A percentile compares a stretch with the other conserved stretches of the same genome.
phyloP scores from a whole-genome alignment of 2,329 filamentous ascomycete species.

The Colletotrichum agaves region DNA sequence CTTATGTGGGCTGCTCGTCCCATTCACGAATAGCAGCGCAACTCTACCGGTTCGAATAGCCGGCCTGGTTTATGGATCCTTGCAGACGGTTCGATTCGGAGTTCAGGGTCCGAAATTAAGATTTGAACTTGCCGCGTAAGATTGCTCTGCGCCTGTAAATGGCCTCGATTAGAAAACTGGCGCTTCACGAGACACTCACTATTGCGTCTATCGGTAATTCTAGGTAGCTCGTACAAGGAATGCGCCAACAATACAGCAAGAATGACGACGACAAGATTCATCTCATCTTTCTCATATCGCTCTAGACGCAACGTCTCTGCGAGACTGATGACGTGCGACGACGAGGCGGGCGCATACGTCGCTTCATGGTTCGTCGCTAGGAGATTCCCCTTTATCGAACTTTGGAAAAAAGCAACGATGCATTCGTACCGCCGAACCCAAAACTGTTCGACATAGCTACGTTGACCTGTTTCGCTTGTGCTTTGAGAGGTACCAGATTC shows the following conservation, averaged over 20 bases:
- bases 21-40: not conserved
- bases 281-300: not conserved
- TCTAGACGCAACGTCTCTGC: conserved; percentile 3
- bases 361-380: conserved; percentile 14
- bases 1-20: not conserved
- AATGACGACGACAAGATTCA: conserved; percentile 5
- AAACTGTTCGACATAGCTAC: conserved; percentile 95
- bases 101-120: too few species aligned
- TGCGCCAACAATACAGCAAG: not conserved
- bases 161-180: not conserved
- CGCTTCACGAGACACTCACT: not conserved
- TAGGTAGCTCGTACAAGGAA: not conserved
- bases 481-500: conserved; percentile 81
- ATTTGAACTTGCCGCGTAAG: not conserved
- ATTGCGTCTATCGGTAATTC: conserved; percentile 2
- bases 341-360: not conserved
- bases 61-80: not conserved
- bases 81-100: not conserved
- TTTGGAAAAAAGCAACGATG: conserved; percentile 79
- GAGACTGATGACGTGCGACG: not conserved
- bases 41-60: not conserved
- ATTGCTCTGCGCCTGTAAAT: not conserved
- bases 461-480: conserved; percentile 76
- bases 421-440: conserved; percentile 97
- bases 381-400: conserved; percentile 7